A percentile compares a stretch with the other conserved stretches of the same genome.
Conservation (phyloP, 1,284 basidiomycete genomes). For the Trichosporon faecale region DNA sequence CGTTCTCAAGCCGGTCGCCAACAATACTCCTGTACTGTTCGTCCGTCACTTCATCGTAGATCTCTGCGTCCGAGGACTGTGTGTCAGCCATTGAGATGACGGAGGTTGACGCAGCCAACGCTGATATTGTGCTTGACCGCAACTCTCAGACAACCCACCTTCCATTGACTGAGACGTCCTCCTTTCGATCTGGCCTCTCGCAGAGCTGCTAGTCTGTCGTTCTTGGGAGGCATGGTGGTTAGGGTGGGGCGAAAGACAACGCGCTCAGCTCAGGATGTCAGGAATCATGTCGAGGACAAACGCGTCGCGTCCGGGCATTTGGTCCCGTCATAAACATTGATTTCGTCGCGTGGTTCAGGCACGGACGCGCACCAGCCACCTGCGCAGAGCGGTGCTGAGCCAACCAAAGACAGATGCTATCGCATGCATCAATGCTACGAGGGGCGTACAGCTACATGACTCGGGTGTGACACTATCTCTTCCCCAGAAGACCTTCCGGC, state of each 20-base stretch:
- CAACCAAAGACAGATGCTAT: background rate
- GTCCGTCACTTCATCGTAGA: slow-evolving; percentile 93
- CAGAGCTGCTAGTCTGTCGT: slow-evolving; percentile 6
- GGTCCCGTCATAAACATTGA: slow-evolving; percentile 10
- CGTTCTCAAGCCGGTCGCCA: slow-evolving; percentile 74
- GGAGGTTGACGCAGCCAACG: no score
- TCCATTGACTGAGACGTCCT: slow-evolving; percentile 2
- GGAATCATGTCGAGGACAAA: background rate
- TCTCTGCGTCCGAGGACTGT: slow-evolving; percentile 60
- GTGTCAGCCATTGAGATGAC: slow-evolving; percentile 10
- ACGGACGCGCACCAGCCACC: slow-evolving; percentile 4
- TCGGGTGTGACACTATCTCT: slow-evolving; percentile 25
- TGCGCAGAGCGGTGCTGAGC: background rate
- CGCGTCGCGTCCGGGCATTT: slow-evolving; percentile 1
- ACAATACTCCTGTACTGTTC: slow-evolving; percentile 87
- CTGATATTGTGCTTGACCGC: no score
- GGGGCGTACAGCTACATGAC: background rate
- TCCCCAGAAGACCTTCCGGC: slow-evolving; percentile 43
- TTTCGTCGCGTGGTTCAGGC: slow-evolving; percentile 2
- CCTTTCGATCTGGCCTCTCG: slow-evolving; percentile 2
- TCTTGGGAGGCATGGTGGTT: background rate
- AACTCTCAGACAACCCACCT: background rate
- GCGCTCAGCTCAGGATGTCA: slow-evolving; percentile 1
- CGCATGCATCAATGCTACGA: background rate
- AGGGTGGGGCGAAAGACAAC: slow-evolving; percentile 1